Percentiles rank a stretch among this genome's conserved stretches.
These are phyloP conservation scores for Lophiostoma macrostomum DNA, from an alignment of 495 filamentous ascomycete species.

Conservation along the genomic window DNA sequence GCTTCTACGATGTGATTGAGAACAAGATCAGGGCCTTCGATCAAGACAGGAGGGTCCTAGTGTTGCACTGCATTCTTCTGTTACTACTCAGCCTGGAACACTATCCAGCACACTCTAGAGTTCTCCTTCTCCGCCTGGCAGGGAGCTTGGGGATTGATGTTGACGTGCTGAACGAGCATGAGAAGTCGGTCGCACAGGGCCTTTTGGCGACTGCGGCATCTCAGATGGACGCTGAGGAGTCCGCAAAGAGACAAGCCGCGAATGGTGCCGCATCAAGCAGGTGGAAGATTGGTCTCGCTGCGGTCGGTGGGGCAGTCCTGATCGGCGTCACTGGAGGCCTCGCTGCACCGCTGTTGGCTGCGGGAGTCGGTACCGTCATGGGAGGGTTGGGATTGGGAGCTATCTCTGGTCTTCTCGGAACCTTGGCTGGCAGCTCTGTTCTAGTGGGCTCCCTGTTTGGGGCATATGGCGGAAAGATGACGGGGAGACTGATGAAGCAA, in stretches of 20 bases:
- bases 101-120: conserved; percentile 71
- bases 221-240: conserved; percentile 34
- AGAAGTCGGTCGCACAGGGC: conserved; percentile 52
- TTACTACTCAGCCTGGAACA: conserved; percentile 76
- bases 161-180: conserved; percentile 64
- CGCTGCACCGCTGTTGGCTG: conserved; percentile 34
- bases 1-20: conserved; percentile 47
- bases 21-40: conserved; percentile 44
- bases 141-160: conserved; percentile 66
- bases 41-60: conserved; percentile 45
- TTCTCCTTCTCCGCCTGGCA: conserved; percentile 66
- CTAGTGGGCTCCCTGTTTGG: conserved; percentile 35
- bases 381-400: conserved; percentile 30
- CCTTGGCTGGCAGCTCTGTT: conserved; percentile 31
- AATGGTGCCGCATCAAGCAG: conserved; percentile 17
- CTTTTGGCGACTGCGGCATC: conserved; percentile 32
- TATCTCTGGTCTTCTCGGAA: conserved; percentile 30
- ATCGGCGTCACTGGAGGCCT: conserved; percentile 35
- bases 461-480: conserved; percentile 38
- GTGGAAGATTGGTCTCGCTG: conserved; percentile 34
- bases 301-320: conserved; percentile 31
- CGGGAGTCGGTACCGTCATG: conserved; percentile 32
- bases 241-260: conserved; percentile 30
- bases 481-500: conserved; percentile 31
- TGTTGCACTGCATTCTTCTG: conserved; percentile 62